A percentile compares a stretch with the other conserved stretches of the same genome.
These are phyloP conservation scores for Microcyclospora pomicola DNA, from an alignment of 2,329 filamentous ascomycete species.

Conservation along the genomic window DNA sequence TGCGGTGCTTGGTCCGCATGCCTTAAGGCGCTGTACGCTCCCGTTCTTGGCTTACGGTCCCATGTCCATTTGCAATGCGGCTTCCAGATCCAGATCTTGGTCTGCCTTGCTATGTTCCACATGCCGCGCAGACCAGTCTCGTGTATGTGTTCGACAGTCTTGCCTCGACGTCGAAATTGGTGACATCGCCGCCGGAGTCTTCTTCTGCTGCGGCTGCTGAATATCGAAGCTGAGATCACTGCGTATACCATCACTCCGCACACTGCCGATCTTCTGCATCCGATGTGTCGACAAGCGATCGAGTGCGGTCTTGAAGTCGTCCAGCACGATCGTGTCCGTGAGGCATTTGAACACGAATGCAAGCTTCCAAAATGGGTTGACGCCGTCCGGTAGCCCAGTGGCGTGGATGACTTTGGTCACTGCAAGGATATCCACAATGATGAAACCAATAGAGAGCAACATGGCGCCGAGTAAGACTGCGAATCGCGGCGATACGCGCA, in stretches of 20 bases:
- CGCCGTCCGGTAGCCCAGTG: conserved; percentile 32
- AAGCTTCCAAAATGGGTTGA: conserved; percentile 54
- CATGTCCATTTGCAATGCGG: conserved; percentile 11
- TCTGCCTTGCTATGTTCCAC: conserved; percentile 1
- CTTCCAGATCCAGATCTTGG: conserved; percentile 14
- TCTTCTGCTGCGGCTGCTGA: neutral
- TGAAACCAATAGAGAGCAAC: conserved; percentile 46
- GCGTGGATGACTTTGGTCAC: conserved; percentile 32
- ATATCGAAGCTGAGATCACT: neutral
- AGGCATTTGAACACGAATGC: conserved; percentile 54
- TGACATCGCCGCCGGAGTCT: neutral
- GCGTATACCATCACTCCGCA: conserved; percentile 14
- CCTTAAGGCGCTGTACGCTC: too few species aligned
- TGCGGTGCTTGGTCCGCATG: too few species aligned
- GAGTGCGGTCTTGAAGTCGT: conserved; percentile 52
- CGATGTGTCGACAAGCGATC: conserved; percentile 34
- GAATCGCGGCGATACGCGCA: conserved; percentile 49
- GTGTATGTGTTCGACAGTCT: conserved; percentile 8
- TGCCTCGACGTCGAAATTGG: conserved; percentile 15
- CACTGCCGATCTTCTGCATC: conserved; percentile 22
- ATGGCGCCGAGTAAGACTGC: conserved; percentile 48
- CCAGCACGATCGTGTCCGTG: conserved; percentile 51
- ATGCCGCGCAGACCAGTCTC: conserved; percentile 4
- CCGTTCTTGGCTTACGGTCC: too few species aligned
- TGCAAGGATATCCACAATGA: conserved; percentile 46